These are phyloP conservation scores for Schizothecium vesticola DNA, from an alignment of 495 filamentous ascomycete genomes.

Conservation along the genomic window DNA sequence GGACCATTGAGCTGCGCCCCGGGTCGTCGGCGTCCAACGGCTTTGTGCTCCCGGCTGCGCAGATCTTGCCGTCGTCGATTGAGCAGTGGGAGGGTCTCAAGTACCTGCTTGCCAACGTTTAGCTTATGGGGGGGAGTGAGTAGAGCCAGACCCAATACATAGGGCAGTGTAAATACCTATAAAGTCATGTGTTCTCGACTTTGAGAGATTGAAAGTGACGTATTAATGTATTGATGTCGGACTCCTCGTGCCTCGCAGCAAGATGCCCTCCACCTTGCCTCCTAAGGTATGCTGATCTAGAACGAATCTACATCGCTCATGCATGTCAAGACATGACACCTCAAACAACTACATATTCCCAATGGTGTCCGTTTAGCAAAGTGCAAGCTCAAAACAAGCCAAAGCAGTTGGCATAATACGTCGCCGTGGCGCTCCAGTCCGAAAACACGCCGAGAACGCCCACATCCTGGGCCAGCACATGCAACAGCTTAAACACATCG, in stretches of 20 bases:
- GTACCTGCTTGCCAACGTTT: constrained; percentile 48
- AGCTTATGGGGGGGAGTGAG: neutral
- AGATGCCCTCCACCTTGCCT: neutral
- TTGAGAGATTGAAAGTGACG: neutral
- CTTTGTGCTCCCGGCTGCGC: constrained; percentile 52
- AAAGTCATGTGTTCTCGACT: neutral
- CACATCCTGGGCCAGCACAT: constrained; percentile 53
- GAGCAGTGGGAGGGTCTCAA: constrained; percentile 53
- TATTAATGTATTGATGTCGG: neutral
- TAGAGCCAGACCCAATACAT: neutral
- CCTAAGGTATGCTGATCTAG: neutral
- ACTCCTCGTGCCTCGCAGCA: neutral
- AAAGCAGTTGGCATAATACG: constrained; percentile 60
- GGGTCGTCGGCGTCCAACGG: constrained; percentile 40
- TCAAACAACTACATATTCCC: neutral
- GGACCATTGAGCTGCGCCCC: constrained; percentile 48
- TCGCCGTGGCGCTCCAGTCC: constrained; percentile 58
- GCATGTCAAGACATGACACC: neutral
- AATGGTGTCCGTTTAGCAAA: too few relatives aligned
- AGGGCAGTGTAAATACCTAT: neutral
- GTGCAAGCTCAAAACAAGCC: constrained; percentile 24
- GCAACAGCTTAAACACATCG: constrained; percentile 52
- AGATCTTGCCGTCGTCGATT: constrained; percentile 47
- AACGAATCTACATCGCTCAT: neutral
- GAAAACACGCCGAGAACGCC: constrained; percentile 53